A percentile compares a stretch with the other conserved stretches of the same genome.
Conservation (phyloP, 192 early-diverging fungal genomes). For the Irineochytrium annulatum region DNA sequence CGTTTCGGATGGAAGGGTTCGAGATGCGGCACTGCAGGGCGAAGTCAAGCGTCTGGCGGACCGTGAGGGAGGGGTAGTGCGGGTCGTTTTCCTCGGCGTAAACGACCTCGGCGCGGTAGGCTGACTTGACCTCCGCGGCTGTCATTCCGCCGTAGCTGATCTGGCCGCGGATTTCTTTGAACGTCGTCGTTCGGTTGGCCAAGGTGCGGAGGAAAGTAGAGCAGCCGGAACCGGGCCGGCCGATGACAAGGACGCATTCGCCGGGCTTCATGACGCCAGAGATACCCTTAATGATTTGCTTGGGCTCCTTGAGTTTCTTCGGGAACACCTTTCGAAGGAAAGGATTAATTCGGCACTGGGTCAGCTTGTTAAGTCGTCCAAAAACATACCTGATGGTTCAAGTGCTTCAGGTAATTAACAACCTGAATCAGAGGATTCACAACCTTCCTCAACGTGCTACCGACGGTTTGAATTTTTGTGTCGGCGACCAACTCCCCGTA, state of each 20-base stretch:
- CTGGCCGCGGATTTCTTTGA: slow-evolving; percentile 45
- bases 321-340: slow-evolving; percentile 13
- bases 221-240: slow-evolving; percentile 68
- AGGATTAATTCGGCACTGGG: too few relatives aligned
- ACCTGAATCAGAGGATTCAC: slow-evolving; percentile 8
- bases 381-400: too few relatives aligned
- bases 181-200: slow-evolving; percentile 52
- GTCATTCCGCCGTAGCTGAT: slow-evolving; percentile 68
- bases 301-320: slow-evolving; percentile 5
- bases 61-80: slow-evolving; percentile 75
- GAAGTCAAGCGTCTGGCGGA: slow-evolving; percentile 72
- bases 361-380: too few relatives aligned
- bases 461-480: slow-evolving; percentile 16
- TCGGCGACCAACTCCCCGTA: slow-evolving; percentile 9
- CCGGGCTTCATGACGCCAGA: slow-evolving; percentile 69
- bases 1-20: slow-evolving; percentile 43
- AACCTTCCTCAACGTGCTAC: not conserved
- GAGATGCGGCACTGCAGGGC: slow-evolving; percentile 65
- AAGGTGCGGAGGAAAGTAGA: slow-evolving; percentile 62
- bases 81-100: slow-evolving; percentile 81
- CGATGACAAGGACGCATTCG: slow-evolving; percentile 54
- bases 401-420: slow-evolving; percentile 2
- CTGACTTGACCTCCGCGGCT: slow-evolving; percentile 48
- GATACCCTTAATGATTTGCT: slow-evolving; percentile 52
- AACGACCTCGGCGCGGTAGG: slow-evolving; percentile 69